Base-by-base conservation (phyloP, 257 asterid genomes). In the Solanum corneliomulleri region DNA sequence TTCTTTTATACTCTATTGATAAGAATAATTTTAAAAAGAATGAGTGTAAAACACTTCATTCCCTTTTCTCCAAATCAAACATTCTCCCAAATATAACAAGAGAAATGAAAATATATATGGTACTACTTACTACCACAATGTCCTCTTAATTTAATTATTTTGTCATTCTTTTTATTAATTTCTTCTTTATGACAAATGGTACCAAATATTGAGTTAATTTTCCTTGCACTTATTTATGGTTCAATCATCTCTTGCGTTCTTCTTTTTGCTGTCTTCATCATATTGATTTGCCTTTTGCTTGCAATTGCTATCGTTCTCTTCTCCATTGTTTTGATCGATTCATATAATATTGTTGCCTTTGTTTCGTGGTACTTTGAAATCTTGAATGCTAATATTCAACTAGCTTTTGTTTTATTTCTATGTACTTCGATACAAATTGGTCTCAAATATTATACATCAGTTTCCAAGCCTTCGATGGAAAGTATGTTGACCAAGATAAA, bases 141-240 rank as follows among this genome's bases (percentile, higher is more conserved):
- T 33, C 35, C 37, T 56, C 23, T 56, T 56, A 20, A 18, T 56
- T 56, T 7, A 18, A 56, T 56, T 56, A 23, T 62, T 62, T 62
- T n/a, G 69, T 80, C 7, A 75, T 33, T 33, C 35, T 33, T 33
- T 60, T 44, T 60, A 20, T 6, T 14, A 7, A 12, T 64, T 41
- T 23, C 15, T 83, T 14, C 44, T 85, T 37, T 29, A 27, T 25
- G 35, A 20, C n/a, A 88, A 29, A 90, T 90, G 92, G 33, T 87
- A 56, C 90, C 88, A 18, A 88, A 83, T 83, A 62, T 85, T 18
- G 91, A 90, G 75, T 86, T 92, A 21, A 66, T 92, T 86, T 85
- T 91, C 31, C 37, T 92, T 21, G 47, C 91, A 15, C 89, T 92
- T 78, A 78, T 92, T 71, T 90, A 90, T 42, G 90, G 89, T 84